Evolutionary conservation across 768 basidiomycete species (phyloP).

Genomic region (Serendipita sp.): DNA sequence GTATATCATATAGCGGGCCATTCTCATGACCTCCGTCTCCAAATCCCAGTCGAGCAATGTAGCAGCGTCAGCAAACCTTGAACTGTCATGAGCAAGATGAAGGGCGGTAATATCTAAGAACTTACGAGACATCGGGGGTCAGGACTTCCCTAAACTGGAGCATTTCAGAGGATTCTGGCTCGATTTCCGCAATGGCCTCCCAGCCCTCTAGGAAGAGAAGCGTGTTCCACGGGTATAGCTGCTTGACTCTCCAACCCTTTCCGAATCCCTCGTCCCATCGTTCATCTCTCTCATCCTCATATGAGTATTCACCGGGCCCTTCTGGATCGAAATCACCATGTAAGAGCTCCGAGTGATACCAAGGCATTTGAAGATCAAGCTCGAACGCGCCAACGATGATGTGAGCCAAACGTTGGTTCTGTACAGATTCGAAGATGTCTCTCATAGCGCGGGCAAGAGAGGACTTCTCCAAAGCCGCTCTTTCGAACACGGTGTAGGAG

Average conservation of each 20-base stretch:
- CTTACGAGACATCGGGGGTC: conserved; percentile 62
- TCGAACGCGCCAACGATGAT: conserved; percentile 64
- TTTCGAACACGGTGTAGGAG: conserved; percentile 16
- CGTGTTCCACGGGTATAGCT: conserved; percentile 83
- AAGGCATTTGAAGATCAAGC: conserved; percentile 75
- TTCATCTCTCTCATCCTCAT: conserved; percentile 33
- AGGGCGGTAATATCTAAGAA: conserved; percentile 9
- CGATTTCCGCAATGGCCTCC: conserved; percentile 23
- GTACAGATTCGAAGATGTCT: conserved; percentile 61
- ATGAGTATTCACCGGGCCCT: conserved; percentile 38
- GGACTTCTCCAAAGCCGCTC: conserved; percentile 39
- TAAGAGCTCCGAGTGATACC: conserved; percentile 54
- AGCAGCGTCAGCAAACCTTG: conserved; percentile 52
- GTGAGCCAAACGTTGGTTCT: conserved; percentile 57
- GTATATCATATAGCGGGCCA: conserved; percentile 84
- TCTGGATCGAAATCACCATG: conserved; percentile 26
- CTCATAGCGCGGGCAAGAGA: conserved; percentile 71
- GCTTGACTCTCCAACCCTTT: conserved; percentile 56
- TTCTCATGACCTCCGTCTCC: conserved; percentile 67
- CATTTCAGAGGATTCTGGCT: conserved; percentile 41
- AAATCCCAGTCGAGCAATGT: conserved; percentile 70
- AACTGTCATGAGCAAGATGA: neutral
- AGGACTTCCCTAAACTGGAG: neutral
- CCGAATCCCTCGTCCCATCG: conserved; percentile 58
- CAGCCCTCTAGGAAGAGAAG: conserved; percentile 54